These are phyloP conservation scores for Calonectria naviculata DNA, from an alignment of 2,329 filamentous ascomycete genomes.

Conservation along the genomic window DNA sequence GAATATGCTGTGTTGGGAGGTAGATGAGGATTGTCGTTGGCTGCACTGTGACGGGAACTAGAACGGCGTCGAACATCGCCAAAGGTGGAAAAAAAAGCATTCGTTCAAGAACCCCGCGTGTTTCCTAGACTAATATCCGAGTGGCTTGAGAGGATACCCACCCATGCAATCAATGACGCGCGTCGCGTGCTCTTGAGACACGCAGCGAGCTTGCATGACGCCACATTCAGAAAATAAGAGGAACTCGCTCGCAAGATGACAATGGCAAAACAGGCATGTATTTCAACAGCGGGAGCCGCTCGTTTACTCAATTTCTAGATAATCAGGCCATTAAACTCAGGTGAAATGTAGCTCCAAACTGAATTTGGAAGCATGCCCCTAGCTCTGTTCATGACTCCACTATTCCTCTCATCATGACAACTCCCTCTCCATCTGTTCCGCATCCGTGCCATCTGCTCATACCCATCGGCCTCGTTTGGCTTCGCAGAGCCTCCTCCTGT, in stretches of 20 bases:
- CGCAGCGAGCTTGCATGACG: not conserved
- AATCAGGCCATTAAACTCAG: constrained; percentile 11
- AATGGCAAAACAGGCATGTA: not conserved
- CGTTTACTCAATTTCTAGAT: not conserved
- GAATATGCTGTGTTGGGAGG: too few species aligned
- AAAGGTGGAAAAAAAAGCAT: not conserved
- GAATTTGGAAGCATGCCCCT: not conserved
- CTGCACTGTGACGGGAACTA: too few species aligned
- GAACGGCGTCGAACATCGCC: too few species aligned
- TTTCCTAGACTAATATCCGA: not conserved
- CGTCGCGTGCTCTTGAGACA: not conserved
- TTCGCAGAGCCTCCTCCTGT: not conserved
- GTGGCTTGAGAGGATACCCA: not conserved
- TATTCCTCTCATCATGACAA: constrained; percentile 19
- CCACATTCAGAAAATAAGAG: not conserved
- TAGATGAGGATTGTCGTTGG: too few species aligned
- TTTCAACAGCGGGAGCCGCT: not conserved
- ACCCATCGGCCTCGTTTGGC: not conserved
- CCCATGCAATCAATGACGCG: constrained; percentile 8
- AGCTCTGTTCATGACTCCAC: constrained; percentile 9
- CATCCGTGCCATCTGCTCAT: not conserved
- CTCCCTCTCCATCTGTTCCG: not conserved
- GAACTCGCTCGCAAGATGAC: not conserved
- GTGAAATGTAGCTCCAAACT: not conserved
- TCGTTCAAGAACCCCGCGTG: not conserved